These are phyloP conservation scores for Xylaria longipes DNA, from an alignment of 495 filamentous ascomycete genomes.

Conservation along the genomic window DNA sequence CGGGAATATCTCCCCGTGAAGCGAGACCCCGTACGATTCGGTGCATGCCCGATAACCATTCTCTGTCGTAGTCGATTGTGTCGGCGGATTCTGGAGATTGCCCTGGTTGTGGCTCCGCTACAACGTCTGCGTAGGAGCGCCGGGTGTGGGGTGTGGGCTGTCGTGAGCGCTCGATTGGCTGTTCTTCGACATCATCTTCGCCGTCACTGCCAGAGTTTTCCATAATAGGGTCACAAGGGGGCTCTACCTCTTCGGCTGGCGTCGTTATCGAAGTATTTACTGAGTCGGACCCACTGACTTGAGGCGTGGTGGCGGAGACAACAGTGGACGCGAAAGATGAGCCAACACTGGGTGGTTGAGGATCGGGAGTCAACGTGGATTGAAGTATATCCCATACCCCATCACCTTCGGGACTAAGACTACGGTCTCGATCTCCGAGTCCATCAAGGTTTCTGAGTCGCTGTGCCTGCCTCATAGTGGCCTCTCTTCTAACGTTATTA, in stretches of 20 bases:
- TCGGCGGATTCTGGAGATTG: conserved; percentile 29
- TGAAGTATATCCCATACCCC: conserved; percentile 80
- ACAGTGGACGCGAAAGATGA: conserved; percentile 79
- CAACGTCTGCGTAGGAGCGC: conserved; percentile 47
- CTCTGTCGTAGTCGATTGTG: conserved; percentile 42
- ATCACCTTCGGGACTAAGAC: conserved; percentile 75
- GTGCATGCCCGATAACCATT: conserved; percentile 69
- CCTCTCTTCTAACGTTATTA: background rate
- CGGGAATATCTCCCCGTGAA: conserved; percentile 72
- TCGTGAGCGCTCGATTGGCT: conserved; percentile 1
- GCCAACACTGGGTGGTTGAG: conserved; percentile 76
- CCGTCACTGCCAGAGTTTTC: conserved; percentile 46
- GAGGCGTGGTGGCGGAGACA: conserved; percentile 50
- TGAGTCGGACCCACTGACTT: conserved; percentile 42
- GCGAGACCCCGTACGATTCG: conserved; percentile 70
- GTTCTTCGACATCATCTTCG: conserved; percentile 33
- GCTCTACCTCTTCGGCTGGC: conserved; percentile 41
- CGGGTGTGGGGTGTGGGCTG: conserved; percentile 18
- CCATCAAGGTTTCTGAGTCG: conserved; percentile 61
- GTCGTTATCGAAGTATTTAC: conserved; percentile 46
- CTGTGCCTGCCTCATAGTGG: background rate
- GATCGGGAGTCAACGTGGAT: conserved; percentile 80
- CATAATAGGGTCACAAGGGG: conserved; percentile 49
- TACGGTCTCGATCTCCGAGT: conserved; percentile 82
- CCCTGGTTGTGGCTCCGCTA: conserved; percentile 26